Percentiles rank a stretch among this genome's conserved stretches.
phyloP scores from a whole-genome alignment of 2,329 filamentous ascomycete species.

The Colletotrichum euphorbiae region DNA sequence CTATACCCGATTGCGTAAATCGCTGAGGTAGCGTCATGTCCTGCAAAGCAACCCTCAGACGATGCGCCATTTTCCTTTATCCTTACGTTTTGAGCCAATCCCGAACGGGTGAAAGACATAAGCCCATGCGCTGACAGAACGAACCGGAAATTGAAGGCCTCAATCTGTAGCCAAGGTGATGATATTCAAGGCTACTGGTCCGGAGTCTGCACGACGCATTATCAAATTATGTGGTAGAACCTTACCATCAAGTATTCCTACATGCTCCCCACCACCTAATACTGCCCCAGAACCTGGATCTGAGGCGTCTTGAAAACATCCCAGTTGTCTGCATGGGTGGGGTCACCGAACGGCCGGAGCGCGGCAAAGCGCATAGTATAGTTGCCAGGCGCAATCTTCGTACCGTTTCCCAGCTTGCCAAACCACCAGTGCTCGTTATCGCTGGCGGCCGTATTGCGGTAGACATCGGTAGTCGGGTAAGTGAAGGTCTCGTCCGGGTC shows the following conservation, averaged over 20 bases:
- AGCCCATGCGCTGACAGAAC: no score
- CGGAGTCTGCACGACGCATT: constrained; percentile 5
- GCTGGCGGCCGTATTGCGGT: constrained; percentile 39
- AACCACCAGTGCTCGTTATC: constrained; percentile 53
- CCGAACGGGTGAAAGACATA: not conserved
- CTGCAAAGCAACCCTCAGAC: not conserved
- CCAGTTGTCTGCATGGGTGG: constrained; percentile 55
- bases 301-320: constrained; percentile 51
- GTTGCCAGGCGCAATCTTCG: constrained; percentile 53
- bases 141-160: no score
- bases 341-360: constrained; percentile 55
- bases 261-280: constrained; percentile 26
- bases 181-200: no score
- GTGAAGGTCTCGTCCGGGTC: constrained; percentile 45
- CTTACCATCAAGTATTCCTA: not conserved
- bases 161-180: no score
- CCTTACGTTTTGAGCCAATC: not conserved
- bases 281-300: constrained; percentile 47
- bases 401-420: constrained; percentile 57
- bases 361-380: constrained; percentile 57
- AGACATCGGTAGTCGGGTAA: constrained; percentile 43
- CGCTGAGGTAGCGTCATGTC: constrained; percentile 8
- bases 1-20: not conserved
- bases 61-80: not conserved
- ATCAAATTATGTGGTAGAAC: constrained; percentile 7